Evolutionary conservation across 371 early-diverging fungal genomes (phyloP).

Genomic region (Cokeromyces recurvatus): DNA sequence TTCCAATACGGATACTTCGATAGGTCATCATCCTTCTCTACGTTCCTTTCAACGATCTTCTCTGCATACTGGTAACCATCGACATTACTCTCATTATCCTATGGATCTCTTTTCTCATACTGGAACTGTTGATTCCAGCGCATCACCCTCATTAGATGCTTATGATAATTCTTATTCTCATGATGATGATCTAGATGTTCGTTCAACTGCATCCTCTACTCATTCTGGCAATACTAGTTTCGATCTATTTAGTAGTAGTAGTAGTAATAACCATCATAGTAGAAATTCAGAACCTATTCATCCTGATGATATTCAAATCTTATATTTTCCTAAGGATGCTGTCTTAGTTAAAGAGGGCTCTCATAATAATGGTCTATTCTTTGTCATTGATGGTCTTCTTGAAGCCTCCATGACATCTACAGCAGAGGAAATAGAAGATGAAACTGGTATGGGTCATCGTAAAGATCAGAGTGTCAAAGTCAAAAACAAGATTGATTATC

Average conservation of each 20-base stretch:
- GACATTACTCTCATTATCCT: conserved; percentile 4
- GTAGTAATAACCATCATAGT: background rate
- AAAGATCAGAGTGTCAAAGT: background rate
- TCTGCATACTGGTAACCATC: background rate
- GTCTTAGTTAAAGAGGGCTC: conserved; percentile 80
- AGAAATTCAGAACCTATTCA: conserved; percentile 27
- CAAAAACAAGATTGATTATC: background rate
- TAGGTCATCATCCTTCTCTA: background rate
- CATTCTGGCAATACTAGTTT: conserved; percentile 21
- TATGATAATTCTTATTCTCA: conserved; percentile 21
- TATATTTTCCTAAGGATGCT: conserved; percentile 70
- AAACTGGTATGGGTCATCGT: background rate
- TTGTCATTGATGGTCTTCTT: conserved; percentile 87
- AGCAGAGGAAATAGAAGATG: conserved; percentile 26
- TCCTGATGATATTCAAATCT: conserved; percentile 61
- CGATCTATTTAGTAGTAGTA: no score
- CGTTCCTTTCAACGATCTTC: background rate
- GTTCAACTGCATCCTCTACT: conserved; percentile 44
- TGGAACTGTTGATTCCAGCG: conserved; percentile 28
- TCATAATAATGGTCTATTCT: conserved; percentile 82
- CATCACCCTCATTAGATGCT: conserved; percentile 33
- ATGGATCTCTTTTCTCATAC: conserved; percentile 48
- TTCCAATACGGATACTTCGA: background rate
- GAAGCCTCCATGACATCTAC: conserved; percentile 67
- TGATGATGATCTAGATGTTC: conserved; percentile 33